Conservation (phyloP, 495 filamentous ascomycete species). For the Aspergillus affinis region DNA sequence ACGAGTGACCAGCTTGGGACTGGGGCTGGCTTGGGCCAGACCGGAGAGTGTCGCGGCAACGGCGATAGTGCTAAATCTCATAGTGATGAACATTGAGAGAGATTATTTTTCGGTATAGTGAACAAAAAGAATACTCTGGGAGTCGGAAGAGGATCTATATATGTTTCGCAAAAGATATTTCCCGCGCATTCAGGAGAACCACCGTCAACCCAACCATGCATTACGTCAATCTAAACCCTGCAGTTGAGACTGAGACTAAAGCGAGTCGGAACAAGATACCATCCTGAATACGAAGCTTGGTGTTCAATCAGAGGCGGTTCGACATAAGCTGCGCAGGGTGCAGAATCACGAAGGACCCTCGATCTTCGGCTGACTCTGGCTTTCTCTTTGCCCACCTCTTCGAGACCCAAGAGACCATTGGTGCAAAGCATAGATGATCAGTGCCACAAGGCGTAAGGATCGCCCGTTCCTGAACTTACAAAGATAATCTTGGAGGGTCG, state of each 20-base stretch:
- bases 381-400: not conserved
- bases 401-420: not conserved
- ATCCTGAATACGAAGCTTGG: not conserved
- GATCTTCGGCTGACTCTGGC: not conserved
- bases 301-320: not conserved
- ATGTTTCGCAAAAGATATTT: not conserved
- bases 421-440: not conserved
- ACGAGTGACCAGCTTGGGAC: conserved; percentile 26
- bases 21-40: conserved; percentile 15
- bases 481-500: not conserved
- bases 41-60: conserved; percentile 8
- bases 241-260: not conserved
- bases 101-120: not conserved
- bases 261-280: too few species aligned
- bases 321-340: not conserved
- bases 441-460: conserved; percentile 3
- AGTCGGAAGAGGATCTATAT: not conserved
- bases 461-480: not conserved
- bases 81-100: not conserved
- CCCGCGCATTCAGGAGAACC: not conserved
- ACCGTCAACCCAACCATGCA: not conserved
- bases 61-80: conserved; percentile 6
- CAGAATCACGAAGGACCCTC: too few species aligned
- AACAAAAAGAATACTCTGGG: not conserved
- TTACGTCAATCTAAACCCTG: not conserved